Evolutionary conservation across 371 early-diverging fungal genomes (phyloP).

Genomic region (Apophysomyces elegans): DNA sequence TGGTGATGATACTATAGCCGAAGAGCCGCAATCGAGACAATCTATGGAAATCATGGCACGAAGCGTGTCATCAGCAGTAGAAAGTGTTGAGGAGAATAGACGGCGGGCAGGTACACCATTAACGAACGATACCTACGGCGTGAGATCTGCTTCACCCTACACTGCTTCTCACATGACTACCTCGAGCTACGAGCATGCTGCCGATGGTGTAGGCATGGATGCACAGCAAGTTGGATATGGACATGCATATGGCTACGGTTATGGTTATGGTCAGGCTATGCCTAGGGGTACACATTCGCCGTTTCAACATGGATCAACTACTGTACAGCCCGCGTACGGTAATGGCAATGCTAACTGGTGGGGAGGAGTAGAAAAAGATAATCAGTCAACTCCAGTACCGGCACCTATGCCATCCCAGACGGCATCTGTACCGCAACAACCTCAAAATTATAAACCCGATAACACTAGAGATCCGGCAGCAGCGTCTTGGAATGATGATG

Average conservation of each 20-base stretch:
- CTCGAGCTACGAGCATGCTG: slow-evolving; percentile 14
- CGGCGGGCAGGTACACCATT: slow-evolving; percentile 34
- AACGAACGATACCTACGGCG: slow-evolving; percentile 6
- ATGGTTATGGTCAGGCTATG: slow-evolving; percentile 29
- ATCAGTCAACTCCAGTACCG: slow-evolving; percentile 1
- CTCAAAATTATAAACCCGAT: slow-evolving; percentile 22
- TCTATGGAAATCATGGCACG: slow-evolving; percentile 55
- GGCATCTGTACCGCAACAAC: slow-evolving; percentile 15
- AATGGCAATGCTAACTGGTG: slow-evolving; percentile 10
- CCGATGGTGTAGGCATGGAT: slow-evolving; percentile 8
- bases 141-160: neutral
- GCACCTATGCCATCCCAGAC: neutral
- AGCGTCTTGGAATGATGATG: slow-evolving; percentile 33
- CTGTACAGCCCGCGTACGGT: slow-evolving; percentile 7
- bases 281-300: slow-evolving; percentile 37
- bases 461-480: slow-evolving; percentile 15
- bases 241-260: slow-evolving; percentile 27
- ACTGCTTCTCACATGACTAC: slow-evolving; percentile 13
- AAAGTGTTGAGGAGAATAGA: slow-evolving; percentile 25
- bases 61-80: slow-evolving; percentile 32
- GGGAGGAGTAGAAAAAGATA: slow-evolving; percentile 17
- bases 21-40: slow-evolving; percentile 41
- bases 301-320: slow-evolving; percentile 19
- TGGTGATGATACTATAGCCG: slow-evolving; percentile 57
- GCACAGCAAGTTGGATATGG: slow-evolving; percentile 8